phyloP scores from a whole-genome alignment of 768 basidiomycete species.

The Lactifluus rugatus region DNA sequence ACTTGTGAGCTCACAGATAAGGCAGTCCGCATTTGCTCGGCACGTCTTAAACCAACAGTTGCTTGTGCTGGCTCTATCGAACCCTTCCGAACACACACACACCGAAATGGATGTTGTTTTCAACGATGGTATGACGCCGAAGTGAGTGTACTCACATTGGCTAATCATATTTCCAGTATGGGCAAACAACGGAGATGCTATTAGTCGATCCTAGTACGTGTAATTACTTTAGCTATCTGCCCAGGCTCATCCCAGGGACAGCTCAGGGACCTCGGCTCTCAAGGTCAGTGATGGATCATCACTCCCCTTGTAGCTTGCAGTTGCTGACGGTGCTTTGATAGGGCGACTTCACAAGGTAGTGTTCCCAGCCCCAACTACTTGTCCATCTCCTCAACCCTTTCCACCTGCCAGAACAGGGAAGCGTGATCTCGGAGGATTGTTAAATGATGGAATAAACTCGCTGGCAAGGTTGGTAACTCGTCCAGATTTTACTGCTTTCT shows the following conservation, averaged over 20 bases:
- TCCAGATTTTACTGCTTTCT: background rate
- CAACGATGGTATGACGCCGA: conserved; percentile 50
- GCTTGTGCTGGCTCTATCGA: conserved; percentile 58
- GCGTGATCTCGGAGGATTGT: conserved; percentile 81
- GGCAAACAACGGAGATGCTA: conserved; percentile 98
- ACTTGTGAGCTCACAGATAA: conserved; percentile 6
- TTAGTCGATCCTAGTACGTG: conserved; percentile 77
- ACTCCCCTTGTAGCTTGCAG: background rate
- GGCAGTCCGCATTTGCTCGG: conserved; percentile 83
- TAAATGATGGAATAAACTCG: conserved; percentile 95
- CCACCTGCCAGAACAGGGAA: conserved; percentile 69
- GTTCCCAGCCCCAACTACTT: background rate
- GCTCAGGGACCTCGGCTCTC: conserved; percentile 91
- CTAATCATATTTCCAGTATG: conserved; percentile 48
- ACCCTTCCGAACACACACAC: conserved; percentile 42
- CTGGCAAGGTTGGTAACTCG: conserved; percentile 49
- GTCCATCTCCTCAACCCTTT: conserved; percentile 2
- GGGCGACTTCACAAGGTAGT: conserved; percentile 81
- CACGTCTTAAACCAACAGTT: conserved; percentile 69
- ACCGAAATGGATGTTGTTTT: conserved; percentile 64
- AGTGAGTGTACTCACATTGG: background rate
- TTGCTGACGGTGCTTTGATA: conserved; percentile 24
- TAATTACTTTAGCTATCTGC: background rate
- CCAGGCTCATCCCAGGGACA: conserved; percentile 27
- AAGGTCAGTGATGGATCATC: conserved; percentile 47